Base-by-base conservation (phyloP, 768 basidiomycete species). In the Boletus speciosus region DNA sequence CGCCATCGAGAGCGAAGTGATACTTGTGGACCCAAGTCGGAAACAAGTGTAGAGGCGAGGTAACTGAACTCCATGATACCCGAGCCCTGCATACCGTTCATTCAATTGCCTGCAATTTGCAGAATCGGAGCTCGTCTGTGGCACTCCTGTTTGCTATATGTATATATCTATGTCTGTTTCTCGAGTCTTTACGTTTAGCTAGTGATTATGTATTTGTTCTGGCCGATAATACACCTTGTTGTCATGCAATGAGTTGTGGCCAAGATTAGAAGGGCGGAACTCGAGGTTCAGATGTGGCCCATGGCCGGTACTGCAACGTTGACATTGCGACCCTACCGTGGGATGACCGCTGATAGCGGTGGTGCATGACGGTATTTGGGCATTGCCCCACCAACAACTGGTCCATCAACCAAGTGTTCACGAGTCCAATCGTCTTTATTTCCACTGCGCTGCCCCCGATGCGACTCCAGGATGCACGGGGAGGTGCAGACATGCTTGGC, bases 1-100 rank as follows among this genome's bases (percentile, higher is more conserved):
- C 48, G 70, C 78, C 50, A 81, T 89, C 59, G 77, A 79, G 34
- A 84, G 78, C 58, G 73, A 73, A 39, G 67, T 86, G 25, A n/a
- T 70, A 15, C 46, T 49, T 21, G 38, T 49, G 4, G 56, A 62
- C 37, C 15, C 34, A 2, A 51, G 19, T 25, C 42, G 54, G 42
- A 68, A 54, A 32, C 52, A 49, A 31, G 27, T 27, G 16, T 57
- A 66, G 46, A 43, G 27, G 7, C 8, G 21, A 40, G 42, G 48
- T 32, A 25, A 37, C 10, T n/a, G 14, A 21, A n/a, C 32, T 23
- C 15, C 6, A 31, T n/a, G 39, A 42, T 42, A 5, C 25, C 39
- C 16, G 14, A 27, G 16, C 19, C 5, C 27, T 35, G 49, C 15
- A n/a, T 9, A 10, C 21, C 10, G 16, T 40, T 54, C 15, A 44